Evolutionary conservation across 352 stramenopile genomes (phyloP).

Genomic region (Phytopythium cucurbitacearum): DNA sequence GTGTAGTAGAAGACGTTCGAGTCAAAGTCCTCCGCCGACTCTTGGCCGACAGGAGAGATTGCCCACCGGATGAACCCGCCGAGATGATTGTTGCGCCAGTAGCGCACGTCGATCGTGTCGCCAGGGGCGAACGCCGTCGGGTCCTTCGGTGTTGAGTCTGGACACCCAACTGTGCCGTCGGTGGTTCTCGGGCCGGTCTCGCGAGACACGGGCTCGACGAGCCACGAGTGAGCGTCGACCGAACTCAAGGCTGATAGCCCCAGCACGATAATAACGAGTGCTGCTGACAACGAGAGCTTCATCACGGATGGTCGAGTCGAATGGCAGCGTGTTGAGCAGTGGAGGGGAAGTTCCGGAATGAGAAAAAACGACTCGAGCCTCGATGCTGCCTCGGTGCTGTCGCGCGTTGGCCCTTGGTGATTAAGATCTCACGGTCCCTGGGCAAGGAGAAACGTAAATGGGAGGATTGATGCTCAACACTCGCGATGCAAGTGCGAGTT

Average conservation of each 20-base stretch:
- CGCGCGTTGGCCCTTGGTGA: no score
- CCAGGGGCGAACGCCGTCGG: conserved; percentile 33
- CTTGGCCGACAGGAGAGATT: conserved; percentile 26
- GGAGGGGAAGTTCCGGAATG: no score
- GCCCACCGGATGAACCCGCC: conserved; percentile 56
- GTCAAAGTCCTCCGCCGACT: conserved; percentile 36
- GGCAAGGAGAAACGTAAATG: no score
- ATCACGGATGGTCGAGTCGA: no score
- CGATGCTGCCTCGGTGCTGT: no score
- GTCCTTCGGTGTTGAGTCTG: conserved; percentile 17
- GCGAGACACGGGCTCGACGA: conserved; percentile 36
- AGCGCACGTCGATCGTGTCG: conserved; percentile 44
- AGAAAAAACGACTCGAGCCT: no score
- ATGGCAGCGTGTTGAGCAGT: no score
- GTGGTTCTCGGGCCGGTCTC: conserved; percentile 27
- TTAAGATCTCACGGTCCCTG: no score
- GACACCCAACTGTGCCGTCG: conserved; percentile 27
- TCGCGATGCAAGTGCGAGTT: no score
- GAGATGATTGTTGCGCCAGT: conserved; percentile 53
- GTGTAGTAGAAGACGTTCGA: conserved; percentile 54
- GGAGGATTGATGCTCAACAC: no score
- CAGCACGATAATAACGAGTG: no score
- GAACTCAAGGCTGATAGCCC: background rate
- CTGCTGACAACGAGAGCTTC: no score
- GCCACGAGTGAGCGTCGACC: conserved; percentile 34